Base-by-base conservation (phyloP, 2,329 filamentous ascomycete genomes). In the Alternaria novae-zelandiae region DNA sequence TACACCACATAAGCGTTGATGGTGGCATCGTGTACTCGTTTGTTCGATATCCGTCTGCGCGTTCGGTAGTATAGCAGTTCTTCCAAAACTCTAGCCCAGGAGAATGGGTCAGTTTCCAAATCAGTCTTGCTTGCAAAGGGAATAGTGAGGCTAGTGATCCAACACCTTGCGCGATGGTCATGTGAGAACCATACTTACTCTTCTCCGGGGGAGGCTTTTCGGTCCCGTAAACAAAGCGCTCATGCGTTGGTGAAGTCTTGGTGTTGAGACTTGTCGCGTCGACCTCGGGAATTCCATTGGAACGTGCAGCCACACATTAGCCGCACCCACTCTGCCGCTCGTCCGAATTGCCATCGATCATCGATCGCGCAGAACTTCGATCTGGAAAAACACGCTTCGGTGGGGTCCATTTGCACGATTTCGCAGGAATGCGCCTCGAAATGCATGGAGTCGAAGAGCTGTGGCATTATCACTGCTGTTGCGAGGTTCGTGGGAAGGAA, bases 1-100 rank as follows among this genome's bases (percentile, higher is more conserved):
- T 94, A 94, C 79, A 91, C 87, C 3, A 79, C 88, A 58, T 91
- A 72, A 44, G 43, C 11, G 8, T 21, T 17, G 50, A 17, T 30
- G 41, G 25, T 25, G 23, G n/a, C 28, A 44, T 57, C 13, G 2
- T 54, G 32, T 26, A 28, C 12, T 59, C 25, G 11, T 21, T n/a
- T 26, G 21, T 17, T 20, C 20, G 26, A 36, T 26, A 26, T 59
- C 13, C 28, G n/a, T 13, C 7, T 32, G 17, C 12, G 46, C 28
- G 23, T 43, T 28, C 17, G 41, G 45, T 21, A 21, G 41, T 36
- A 9, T 11, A 13, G 13, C 36, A 43, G 26, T 28, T 51, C 15
- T 44, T 57, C 7, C 10, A 20, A 23, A 47, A 61, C 44, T 21
- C 7, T 41, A 41, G 9, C 45, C 50, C 54, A 43, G 30, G 20